phyloP scores from a whole-genome alignment of 2,329 filamentous ascomycete species.

The Penicillium capsulatum region DNA sequence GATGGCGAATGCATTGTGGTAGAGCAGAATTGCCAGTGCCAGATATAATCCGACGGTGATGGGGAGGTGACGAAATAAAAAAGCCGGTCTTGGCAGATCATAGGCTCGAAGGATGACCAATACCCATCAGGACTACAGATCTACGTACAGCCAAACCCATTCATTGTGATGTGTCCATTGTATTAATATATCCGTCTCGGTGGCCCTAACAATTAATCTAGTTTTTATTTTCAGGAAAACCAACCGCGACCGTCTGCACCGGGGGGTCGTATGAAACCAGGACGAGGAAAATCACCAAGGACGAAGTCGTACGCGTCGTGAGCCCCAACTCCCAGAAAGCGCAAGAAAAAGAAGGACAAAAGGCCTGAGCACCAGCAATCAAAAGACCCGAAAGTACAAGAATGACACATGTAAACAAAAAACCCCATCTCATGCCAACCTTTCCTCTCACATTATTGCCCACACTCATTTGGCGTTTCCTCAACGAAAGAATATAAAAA shows the following conservation, averaged over 20 bases:
- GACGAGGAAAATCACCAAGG: constrained; percentile 21
- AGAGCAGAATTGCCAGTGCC: background rate
- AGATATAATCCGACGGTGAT: background rate
- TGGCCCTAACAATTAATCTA: constrained; percentile 24
- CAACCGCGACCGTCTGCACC: constrained; percentile 17
- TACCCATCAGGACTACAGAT: too few species aligned
- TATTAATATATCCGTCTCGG: constrained; percentile 21
- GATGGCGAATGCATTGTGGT: constrained; percentile 39
- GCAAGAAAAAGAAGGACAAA: constrained; percentile 6
- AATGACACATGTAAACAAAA: constrained; percentile 8
- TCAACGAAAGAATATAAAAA: constrained; percentile 12
- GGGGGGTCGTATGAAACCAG: constrained; percentile 19
- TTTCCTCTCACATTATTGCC: constrained; percentile 15
- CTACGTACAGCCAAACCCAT: background rate
- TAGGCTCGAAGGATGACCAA: too few species aligned
- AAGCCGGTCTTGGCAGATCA: constrained; percentile 5
- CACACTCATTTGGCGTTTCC: constrained; percentile 11
- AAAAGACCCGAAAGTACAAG: constrained; percentile 13
- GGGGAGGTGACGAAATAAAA: background rate
- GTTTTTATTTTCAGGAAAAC: constrained; percentile 22
- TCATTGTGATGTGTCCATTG: constrained; percentile 10
- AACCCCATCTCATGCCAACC: constrained; percentile 8
- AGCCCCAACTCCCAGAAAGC: constrained; percentile 27
- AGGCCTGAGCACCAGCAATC: constrained; percentile 8
- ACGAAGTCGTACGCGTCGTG: constrained; percentile 30